These are phyloP conservation scores for Xerocomellus amylosporus DNA, from an alignment of 768 basidiomycete species.

Conservation along the genomic window DNA sequence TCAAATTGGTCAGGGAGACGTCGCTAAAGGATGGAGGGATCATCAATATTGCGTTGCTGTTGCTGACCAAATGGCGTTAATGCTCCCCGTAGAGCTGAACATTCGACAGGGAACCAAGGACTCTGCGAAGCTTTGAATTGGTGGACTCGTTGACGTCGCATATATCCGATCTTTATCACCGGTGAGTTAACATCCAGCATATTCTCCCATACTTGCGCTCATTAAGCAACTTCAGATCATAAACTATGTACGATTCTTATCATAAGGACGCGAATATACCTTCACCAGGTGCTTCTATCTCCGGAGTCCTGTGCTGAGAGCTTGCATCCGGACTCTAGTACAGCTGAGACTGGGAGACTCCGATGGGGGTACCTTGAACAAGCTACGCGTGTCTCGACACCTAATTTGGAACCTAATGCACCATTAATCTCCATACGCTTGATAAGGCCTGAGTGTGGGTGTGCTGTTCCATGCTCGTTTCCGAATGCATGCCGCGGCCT, in stretches of 20 bases:
- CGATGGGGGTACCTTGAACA: background rate
- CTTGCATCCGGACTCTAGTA: background rate
- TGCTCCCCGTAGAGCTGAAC: conserved; percentile 36
- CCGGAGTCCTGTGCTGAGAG: conserved; percentile 4
- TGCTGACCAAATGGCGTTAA: conserved; percentile 59
- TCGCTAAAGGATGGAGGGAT: conserved; percentile 53
- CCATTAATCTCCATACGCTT: background rate
- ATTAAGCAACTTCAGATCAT: background rate
- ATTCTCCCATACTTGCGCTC: background rate
- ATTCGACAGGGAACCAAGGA: conserved; percentile 15
- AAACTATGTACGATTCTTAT: background rate
- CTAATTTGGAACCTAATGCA: background rate
- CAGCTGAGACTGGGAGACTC: background rate
- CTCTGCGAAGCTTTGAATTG: conserved; percentile 24
- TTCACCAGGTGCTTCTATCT: background rate
- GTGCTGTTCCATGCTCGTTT: background rate
- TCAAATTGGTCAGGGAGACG: conserved; percentile 46
- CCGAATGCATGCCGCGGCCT: background rate
- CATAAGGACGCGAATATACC: background rate
- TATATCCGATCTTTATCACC: background rate
- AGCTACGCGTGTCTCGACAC: background rate
- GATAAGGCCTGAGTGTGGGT: background rate
- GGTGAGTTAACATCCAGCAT: background rate
- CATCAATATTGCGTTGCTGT: conserved; percentile 61
- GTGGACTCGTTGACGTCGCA: background rate